These are phyloP conservation scores for Metschnikowia arizonensis DNA, from an alignment of 805 yeast genomes.

Conservation along the genomic window DNA sequence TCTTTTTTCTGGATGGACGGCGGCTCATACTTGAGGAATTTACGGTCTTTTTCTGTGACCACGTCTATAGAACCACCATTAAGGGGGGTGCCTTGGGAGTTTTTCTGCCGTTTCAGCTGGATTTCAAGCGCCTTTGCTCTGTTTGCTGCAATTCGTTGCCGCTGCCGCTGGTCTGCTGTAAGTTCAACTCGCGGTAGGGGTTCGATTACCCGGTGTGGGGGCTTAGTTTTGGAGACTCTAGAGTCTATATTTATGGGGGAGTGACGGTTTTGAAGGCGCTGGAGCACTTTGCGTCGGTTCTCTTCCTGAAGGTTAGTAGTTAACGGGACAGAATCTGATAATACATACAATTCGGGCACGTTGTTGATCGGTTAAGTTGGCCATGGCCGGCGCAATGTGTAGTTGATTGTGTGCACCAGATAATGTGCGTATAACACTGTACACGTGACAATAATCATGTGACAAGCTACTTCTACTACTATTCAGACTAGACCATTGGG, in stretches of 20 bases:
- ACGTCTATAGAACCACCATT: constrained; percentile 10
- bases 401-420: not conserved
- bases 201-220: constrained; percentile 4
- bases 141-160: constrained; percentile 47
- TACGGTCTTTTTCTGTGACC: constrained; percentile 15
- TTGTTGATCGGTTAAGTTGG: constrained; percentile 32
- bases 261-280: constrained; percentile 38
- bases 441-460: not conserved
- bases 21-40: constrained; percentile 15
- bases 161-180: constrained; percentile 47
- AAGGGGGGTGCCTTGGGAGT: constrained; percentile 12
- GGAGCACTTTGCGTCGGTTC: constrained; percentile 60
- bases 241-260: not conserved
- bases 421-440: not conserved
- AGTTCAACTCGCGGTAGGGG: constrained; percentile 27
- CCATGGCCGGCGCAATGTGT: constrained; percentile 8
- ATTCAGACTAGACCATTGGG: no score
- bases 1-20: constrained; percentile 53
- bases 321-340: not conserved
- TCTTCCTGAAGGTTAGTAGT: constrained; percentile 47
- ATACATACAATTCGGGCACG: constrained; percentile 33
- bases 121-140: constrained; percentile 50
- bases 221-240: constrained; percentile 5
- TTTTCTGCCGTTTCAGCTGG: constrained; percentile 27
- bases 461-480: no score